These are phyloP conservation scores for Lactuca saligna DNA, from an alignment of 129 eudicot genomes.

Conservation along the genomic window DNA sequence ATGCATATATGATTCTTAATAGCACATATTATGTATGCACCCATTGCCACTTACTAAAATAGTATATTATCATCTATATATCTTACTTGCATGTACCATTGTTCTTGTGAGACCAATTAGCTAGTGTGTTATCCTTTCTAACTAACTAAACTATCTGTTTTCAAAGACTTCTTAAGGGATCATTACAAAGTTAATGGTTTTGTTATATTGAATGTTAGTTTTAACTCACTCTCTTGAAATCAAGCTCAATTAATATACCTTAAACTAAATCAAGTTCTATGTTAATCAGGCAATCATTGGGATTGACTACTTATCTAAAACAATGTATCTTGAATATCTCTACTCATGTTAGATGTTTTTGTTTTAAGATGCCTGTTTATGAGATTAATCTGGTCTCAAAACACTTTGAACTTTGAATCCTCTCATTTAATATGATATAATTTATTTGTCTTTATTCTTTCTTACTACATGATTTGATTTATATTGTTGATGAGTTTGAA, in stretches of 20 bases:
- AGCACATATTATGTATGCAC: not conserved
- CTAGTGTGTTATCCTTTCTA: not conserved
- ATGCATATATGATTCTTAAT: too few relatives aligned
- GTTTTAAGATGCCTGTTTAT: too few relatives aligned
- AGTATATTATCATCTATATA: not conserved
- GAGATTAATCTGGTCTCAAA: too few relatives aligned
- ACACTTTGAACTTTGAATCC: too few relatives aligned
- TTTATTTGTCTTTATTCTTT: too few relatives aligned
- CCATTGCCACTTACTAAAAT: not conserved
- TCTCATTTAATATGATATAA: too few relatives aligned
- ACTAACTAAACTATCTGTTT: not conserved
- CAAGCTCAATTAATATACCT: constrained; percentile 1
- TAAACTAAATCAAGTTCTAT: constrained; percentile 14
- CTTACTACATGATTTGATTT: too few relatives aligned
- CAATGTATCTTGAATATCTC: not conserved
- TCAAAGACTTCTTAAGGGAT: constrained; percentile 6
- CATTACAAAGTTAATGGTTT: not conserved
- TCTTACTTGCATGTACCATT: not conserved
- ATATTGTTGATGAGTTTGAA: too few relatives aligned
- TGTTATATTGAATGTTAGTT: not conserved
- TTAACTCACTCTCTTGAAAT: not conserved
- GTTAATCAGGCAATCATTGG: constrained; percentile 63
- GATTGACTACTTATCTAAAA: constrained; percentile 33
- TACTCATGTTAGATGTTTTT: too few relatives aligned
- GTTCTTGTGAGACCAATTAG: constrained; percentile 5